Conservation (phyloP, 805 yeast genomes). For the Blastobotrys attinorum region DNA sequence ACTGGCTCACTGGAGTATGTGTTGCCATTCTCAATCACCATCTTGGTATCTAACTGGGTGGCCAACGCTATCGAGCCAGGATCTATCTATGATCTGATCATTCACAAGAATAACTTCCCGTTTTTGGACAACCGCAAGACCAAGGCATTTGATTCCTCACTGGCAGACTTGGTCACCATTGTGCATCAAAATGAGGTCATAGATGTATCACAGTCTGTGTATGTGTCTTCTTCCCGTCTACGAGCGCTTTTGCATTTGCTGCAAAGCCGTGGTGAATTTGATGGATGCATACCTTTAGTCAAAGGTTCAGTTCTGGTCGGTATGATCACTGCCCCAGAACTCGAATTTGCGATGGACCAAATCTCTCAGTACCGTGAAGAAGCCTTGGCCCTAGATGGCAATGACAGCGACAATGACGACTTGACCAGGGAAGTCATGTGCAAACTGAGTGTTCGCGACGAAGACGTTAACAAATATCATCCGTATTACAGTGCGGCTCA, state of each 20-base stretch:
- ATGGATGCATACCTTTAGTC: slow-evolving; percentile 47
- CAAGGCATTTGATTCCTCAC: slow-evolving; percentile 28
- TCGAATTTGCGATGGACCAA: slow-evolving; percentile 45
- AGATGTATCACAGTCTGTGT: slow-evolving; percentile 34
- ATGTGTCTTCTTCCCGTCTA: slow-evolving; percentile 29
- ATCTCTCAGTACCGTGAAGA: slow-evolving; percentile 24
- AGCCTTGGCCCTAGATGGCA: slow-evolving; percentile 1
- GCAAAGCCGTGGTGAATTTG: slow-evolving; percentile 38
- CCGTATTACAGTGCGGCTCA: slow-evolving; percentile 11
- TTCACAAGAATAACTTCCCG: slow-evolving; percentile 44
- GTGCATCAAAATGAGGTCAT: slow-evolving; percentile 24
- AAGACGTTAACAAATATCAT: slow-evolving; percentile 17
- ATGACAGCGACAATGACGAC: slow-evolving; percentile 7
- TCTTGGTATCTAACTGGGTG: slow-evolving; percentile 50
- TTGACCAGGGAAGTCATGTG: too few relatives aligned
- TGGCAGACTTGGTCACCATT: slow-evolving; percentile 34
- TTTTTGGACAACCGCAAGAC: slow-evolving; percentile 40
- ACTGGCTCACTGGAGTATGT: slow-evolving; percentile 52
- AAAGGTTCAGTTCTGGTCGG: slow-evolving; percentile 36
- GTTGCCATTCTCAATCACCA: slow-evolving; percentile 47
- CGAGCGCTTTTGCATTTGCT: slow-evolving; percentile 31
- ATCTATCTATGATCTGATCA: slow-evolving; percentile 43
- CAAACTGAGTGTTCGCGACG: slow-evolving; percentile 17
- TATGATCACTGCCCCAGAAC: slow-evolving; percentile 40
- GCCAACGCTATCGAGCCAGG: slow-evolving; percentile 44